phyloP scores from a whole-genome alignment of 805 yeast species.

The Wickerhamomyces mucosus region DNA sequence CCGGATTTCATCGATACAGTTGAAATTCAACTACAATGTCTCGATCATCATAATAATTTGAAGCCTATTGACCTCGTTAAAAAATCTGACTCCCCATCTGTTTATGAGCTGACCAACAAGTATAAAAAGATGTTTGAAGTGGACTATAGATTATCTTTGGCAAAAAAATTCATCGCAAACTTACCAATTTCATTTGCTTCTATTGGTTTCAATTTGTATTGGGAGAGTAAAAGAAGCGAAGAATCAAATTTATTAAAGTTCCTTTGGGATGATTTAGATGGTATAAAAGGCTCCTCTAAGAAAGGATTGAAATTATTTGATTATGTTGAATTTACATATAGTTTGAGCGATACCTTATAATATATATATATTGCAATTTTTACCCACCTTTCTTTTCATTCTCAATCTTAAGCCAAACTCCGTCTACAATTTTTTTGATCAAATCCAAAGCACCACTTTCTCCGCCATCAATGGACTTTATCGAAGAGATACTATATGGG shows the following conservation, averaged over 20 bases:
- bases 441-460: conserved; percentile 19
- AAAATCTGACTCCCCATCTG: background rate
- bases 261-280: conserved; percentile 52
- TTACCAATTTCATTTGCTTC: conserved; percentile 17
- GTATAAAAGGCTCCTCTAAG: conserved; percentile 49
- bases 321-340: conserved; percentile 3
- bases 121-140: background rate
- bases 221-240: conserved; percentile 26
- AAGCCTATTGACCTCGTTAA: background rate
- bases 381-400: conserved; percentile 44
- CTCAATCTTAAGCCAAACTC: conserved; percentile 37
- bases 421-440: conserved; percentile 40
- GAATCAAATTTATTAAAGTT: conserved; percentile 1
- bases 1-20: too few species aligned
- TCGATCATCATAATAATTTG: background rate
- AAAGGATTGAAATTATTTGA: conserved; percentile 49
- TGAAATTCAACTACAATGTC: background rate
- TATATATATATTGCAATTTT: conserved; percentile 2
- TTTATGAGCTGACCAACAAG: background rate
- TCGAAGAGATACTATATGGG: conserved; percentile 29
- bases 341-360: background rate
- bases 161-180: background rate
- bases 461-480: conserved; percentile 6
- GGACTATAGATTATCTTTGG: conserved; percentile 1
- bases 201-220: conserved; percentile 35